Conservation (phyloP, 148 eudicot species). For the Heliamphora exappendiculata region DNA sequence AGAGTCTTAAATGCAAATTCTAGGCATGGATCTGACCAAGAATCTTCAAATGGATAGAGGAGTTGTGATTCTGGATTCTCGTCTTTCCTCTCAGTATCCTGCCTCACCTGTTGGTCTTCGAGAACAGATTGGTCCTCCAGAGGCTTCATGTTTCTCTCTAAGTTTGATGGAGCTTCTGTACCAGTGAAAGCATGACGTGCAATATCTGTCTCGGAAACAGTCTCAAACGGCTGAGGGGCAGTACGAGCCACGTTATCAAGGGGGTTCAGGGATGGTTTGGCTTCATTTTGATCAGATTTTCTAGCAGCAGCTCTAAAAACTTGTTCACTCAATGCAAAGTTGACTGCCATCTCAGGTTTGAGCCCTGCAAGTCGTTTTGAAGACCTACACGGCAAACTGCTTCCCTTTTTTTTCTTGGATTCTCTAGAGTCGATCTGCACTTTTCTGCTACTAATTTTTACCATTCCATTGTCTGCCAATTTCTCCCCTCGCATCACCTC, state of each 20-base stretch:
- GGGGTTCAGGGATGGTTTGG: not conserved
- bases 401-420: slow-evolving; percentile 23
- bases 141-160: slow-evolving; percentile 9
- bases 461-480: slow-evolving; percentile 8
- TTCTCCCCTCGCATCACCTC: slow-evolving; percentile 13
- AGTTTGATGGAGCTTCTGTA: too few relatives aligned
- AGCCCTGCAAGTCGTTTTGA: slow-evolving; percentile 54
- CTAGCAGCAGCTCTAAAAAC: slow-evolving; percentile 26
- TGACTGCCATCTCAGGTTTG: slow-evolving; percentile 20
- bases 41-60: slow-evolving; percentile 32
- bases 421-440: slow-evolving; percentile 28
- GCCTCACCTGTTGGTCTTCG: slow-evolving; percentile 17
- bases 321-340: slow-evolving; percentile 22
- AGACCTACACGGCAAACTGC: slow-evolving; percentile 32
- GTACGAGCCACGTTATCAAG: not conserved
- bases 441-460: slow-evolving; percentile 16
- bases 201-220: too few relatives aligned
- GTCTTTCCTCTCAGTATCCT: slow-evolving; percentile 11
- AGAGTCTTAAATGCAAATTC: slow-evolving; percentile 81
- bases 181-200: too few relatives aligned
- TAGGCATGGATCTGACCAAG: slow-evolving; percentile 70
- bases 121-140: slow-evolving; percentile 4
- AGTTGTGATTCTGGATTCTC: slow-evolving; percentile 19
- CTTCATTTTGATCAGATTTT: slow-evolving; percentile 9
- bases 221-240: not conserved